Conservation (phyloP, 2,329 filamentous ascomycete genomes). For the Graphiopsis chlorocephala region DNA sequence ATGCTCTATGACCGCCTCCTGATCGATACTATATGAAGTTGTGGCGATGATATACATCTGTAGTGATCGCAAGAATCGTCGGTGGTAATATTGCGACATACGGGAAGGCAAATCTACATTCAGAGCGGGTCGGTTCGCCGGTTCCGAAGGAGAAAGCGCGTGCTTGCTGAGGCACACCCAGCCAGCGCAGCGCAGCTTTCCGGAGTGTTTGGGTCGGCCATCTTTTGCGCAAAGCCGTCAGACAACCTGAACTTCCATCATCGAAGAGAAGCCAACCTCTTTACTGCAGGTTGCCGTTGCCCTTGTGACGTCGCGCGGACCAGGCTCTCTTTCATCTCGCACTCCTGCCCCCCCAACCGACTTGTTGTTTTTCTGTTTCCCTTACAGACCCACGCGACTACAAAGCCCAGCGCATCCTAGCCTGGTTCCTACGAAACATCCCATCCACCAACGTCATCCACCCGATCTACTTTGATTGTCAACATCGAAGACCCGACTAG, state of each 20-base stretch:
- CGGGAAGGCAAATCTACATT: neutral
- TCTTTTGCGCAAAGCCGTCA: slow-evolving; percentile 8
- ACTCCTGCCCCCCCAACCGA: neutral
- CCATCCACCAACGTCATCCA: neutral
- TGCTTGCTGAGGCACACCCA: neutral
- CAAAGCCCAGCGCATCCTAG: slow-evolving; percentile 3
- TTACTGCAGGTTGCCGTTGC: slow-evolving; percentile 6
- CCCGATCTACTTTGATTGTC: neutral
- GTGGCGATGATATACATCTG: neutral
- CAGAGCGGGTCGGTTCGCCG: neutral
- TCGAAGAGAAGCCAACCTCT: neutral
- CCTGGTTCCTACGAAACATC: neutral
- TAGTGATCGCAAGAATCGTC: neutral
- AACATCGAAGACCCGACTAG: neutral
- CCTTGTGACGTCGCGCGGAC: neutral
- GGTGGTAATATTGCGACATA: neutral
- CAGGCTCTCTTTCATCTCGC: neutral
- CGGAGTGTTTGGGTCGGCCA: neutral
- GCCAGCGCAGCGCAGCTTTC: neutral
- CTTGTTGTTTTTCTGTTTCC: neutral
- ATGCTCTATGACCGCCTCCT: neutral
- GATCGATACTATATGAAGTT: neutral
- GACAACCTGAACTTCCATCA: neutral
- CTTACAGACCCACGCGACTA: slow-evolving; percentile 1
- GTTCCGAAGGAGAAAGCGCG: neutral